Base-by-base conservation (phyloP, 1,139 yeast species). In the Kodamaea anthophila region DNA sequence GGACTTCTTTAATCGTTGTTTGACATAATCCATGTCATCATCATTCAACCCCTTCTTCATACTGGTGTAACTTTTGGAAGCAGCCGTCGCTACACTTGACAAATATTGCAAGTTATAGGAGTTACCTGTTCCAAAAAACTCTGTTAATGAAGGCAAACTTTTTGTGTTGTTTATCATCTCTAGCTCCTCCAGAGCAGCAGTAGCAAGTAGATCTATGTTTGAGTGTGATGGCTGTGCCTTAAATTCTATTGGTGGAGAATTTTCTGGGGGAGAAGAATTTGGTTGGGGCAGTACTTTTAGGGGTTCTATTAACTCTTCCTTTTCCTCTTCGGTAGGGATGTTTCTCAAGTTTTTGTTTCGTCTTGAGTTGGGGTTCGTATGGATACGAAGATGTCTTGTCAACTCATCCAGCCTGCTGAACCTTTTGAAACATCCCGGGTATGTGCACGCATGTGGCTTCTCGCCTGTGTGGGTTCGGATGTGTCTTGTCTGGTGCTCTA, bases 151-250 rank as follows among this genome's bases (percentile, higher is more conserved):
- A 2, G 87, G 87, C 23, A 80, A 62, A 1, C 84, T 77, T 47
- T 70, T 73, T 8, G 77, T 71, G 31, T 51, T 55, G 43, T 72
- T 77, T 35, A 77, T 46, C 36, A 66, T 59, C 31, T 60, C 81
- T 33, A 84, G 64, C 50, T 83, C 91, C 47, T 82, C 83, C 5
- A 87, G 72, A 2, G 94, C 94, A 3, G 94, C 93, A 15, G 81
- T 73, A 4, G 93, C 94, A 37, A 84, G 58, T 3, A 82, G 68
- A 49, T 83, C 83, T 51, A 84, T 83, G 47, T 81, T 86, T 54
- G 74, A 67, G 9, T 38, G 16, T 5, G 29, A 28, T 24, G 31
- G 28, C 7, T 31, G 28, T 5, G 34, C 34, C 18, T 25, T 25
- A 24, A 34, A 34, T 25, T 34, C 37, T 26, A 34, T 34, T 11